A percentile compares a stretch with the other conserved stretches of the same genome.
phyloP scores from a whole-genome alignment of 768 basidiomycete genomes.

The Phlebiopsis flavidoalba region DNA sequence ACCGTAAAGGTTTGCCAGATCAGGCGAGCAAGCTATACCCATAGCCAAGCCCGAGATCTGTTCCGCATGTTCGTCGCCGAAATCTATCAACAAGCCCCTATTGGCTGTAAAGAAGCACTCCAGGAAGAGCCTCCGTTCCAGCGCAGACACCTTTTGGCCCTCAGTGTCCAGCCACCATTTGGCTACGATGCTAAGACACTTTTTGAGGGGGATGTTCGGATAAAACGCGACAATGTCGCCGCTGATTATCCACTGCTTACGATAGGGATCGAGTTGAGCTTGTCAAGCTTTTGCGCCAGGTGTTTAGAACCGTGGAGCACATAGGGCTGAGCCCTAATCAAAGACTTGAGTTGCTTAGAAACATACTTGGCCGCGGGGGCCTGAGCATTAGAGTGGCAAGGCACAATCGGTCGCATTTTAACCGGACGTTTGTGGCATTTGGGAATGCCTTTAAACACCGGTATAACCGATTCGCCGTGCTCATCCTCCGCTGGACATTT shows the following conservation, averaged over 20 bases:
- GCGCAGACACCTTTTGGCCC: neutral
- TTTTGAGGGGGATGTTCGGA: constrained; percentile 2
- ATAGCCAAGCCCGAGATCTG: constrained; percentile 15
- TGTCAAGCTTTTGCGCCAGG: neutral
- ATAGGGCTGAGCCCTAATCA: neutral
- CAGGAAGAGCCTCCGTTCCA: neutral
- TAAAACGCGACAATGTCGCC: constrained; percentile 12
- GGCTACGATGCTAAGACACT: neutral
- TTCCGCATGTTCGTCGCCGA: neutral
- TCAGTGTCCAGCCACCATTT: neutral
- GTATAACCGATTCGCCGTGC: constrained; percentile 16
- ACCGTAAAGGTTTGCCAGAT: constrained; percentile 16
- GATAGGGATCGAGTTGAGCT: neutral
- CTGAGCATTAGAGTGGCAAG: constrained; percentile 4
- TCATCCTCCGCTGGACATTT: neutral
- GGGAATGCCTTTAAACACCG: constrained; percentile 3
- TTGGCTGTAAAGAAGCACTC: neutral
- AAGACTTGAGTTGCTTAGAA: neutral
- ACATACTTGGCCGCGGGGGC: neutral
- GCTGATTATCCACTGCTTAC: neutral
- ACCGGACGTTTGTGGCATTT: constrained; percentile 3
- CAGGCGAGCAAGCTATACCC: constrained; percentile 13
- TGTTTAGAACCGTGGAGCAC: constrained; percentile 1
- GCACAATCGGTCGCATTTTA: constrained; percentile 5
- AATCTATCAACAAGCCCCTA: constrained; percentile 2